phyloP scores from a whole-genome alignment of 148 eudicot genomes.

The Camellia japonica region DNA sequence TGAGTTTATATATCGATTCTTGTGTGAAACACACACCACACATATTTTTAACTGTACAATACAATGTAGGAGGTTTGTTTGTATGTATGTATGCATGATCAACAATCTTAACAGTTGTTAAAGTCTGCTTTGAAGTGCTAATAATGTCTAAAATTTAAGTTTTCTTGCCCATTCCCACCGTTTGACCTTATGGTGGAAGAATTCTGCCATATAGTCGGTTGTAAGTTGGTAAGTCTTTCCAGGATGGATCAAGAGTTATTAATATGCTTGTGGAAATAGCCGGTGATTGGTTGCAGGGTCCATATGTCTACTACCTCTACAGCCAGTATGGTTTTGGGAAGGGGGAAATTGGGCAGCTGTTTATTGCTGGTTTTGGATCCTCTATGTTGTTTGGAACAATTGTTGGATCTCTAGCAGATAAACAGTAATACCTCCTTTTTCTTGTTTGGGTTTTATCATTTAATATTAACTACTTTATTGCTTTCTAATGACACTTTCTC shows the following conservation, averaged over 20 bases:
- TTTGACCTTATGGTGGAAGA: too few species aligned
- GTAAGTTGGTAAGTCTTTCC: too few species aligned
- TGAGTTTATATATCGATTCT: too few species aligned
- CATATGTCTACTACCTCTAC: constrained; percentile 83
- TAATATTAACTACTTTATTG: neutral
- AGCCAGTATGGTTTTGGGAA: constrained; percentile 71
- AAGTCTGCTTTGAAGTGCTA: neutral
- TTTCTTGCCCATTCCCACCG: constrained; percentile 6
- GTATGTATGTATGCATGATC: too few species aligned
- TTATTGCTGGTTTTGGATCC: constrained; percentile 89
- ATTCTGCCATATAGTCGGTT: too few species aligned
- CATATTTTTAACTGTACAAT: too few species aligned
- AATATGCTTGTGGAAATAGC: constrained; percentile 51
- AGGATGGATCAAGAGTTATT: constrained; percentile 3
- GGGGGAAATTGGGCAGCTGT: constrained; percentile 85
- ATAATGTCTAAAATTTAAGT: too few species aligned
- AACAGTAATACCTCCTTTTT: constrained; percentile 45
- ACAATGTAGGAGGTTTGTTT: too few species aligned
- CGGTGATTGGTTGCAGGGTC: constrained; percentile 97
- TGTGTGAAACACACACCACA: too few species aligned
- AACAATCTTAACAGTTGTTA: too few species aligned
- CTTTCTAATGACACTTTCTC: neutral
- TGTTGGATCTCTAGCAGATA: constrained; percentile 84
- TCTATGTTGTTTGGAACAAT: constrained; percentile 93
- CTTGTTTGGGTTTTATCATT: neutral